A percentile compares a stretch with the other conserved stretches of the same genome.
Conservation (phyloP, 495 filamentous ascomycete genomes). For the Penicillium bovifimosum region DNA sequence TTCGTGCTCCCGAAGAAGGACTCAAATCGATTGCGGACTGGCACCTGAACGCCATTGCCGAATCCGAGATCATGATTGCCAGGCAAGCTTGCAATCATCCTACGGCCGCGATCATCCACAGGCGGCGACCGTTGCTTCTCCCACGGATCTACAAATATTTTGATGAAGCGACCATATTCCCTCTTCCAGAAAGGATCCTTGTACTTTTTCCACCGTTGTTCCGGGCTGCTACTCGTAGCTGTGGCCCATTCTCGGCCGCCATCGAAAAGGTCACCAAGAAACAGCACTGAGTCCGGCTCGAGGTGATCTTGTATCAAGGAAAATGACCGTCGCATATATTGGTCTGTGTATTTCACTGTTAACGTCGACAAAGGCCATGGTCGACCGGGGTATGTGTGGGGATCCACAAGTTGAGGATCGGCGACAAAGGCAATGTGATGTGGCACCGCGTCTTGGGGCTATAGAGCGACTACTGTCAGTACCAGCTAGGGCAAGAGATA, state of each 20-base stretch:
- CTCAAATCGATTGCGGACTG: constrained; percentile 76
- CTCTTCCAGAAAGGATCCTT: constrained; percentile 73
- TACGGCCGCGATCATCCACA: constrained; percentile 43
- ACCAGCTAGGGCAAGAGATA: neutral
- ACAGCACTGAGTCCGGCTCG: constrained; percentile 75
- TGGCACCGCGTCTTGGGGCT: constrained; percentile 72
- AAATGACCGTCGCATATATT: constrained; percentile 79
- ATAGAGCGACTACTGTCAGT: constrained; percentile 6
- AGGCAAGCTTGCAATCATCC: constrained; percentile 74
- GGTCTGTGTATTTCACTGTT: constrained; percentile 79
- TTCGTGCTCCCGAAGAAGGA: constrained; percentile 88
- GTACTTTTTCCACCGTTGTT: constrained; percentile 69
- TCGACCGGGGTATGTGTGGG: constrained; percentile 90
- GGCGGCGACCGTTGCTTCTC: constrained; percentile 34
- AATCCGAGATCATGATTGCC: constrained; percentile 99
- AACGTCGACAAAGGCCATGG: constrained; percentile 80
- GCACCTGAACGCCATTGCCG: constrained; percentile 70
- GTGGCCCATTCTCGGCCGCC: constrained; percentile 94
- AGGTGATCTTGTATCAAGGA: constrained; percentile 61
- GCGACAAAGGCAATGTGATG: constrained; percentile 86
- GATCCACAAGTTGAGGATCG: constrained; percentile 96
- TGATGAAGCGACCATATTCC: constrained; percentile 74
- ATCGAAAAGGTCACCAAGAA: constrained; percentile 94
- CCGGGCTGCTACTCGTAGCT: constrained; percentile 54
- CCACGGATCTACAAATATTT: constrained; percentile 71